Conservation (phyloP, 805 yeast species). For the Cyberlindnera americana region DNA sequence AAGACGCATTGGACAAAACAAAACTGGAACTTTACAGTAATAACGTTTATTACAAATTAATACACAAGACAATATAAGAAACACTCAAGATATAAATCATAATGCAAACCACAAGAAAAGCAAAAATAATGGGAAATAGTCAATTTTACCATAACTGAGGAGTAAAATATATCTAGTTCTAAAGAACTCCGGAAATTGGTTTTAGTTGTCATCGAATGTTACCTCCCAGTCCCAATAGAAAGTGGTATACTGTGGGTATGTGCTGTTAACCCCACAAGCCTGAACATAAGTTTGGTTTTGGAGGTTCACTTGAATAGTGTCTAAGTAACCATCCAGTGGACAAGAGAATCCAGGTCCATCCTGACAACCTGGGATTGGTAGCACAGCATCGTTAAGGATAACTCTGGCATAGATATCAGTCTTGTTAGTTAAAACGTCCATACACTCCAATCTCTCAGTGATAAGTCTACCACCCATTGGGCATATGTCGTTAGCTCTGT, state of each 20-base stretch:
- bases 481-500: constrained; percentile 44
- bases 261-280: constrained; percentile 30
- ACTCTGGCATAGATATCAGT: constrained; percentile 41
- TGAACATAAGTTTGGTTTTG: constrained; percentile 28
- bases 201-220: constrained; percentile 20
- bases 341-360: constrained; percentile 55
- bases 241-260: constrained; percentile 19
- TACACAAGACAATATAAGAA: too few relatives aligned
- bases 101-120: too few relatives aligned
- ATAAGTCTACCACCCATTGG: constrained; percentile 58
- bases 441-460: constrained; percentile 46
- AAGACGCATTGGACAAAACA: too few relatives aligned
- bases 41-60: neutral
- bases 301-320: constrained; percentile 31
- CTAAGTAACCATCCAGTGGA: constrained; percentile 33
- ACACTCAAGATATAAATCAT: too few relatives aligned
- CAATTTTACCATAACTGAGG: too few relatives aligned
- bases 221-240: constrained; percentile 25
- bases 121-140: too few relatives aligned
- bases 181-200: too few relatives aligned
- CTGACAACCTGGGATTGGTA: constrained; percentile 45
- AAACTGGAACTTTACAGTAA: too few relatives aligned
- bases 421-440: constrained; percentile 29
- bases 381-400: constrained; percentile 50
- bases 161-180: too few relatives aligned